These are phyloP conservation scores for Neurospora sp. DNA, from an alignment of 2,329 filamentous ascomycete species.

Conservation along the genomic window DNA sequence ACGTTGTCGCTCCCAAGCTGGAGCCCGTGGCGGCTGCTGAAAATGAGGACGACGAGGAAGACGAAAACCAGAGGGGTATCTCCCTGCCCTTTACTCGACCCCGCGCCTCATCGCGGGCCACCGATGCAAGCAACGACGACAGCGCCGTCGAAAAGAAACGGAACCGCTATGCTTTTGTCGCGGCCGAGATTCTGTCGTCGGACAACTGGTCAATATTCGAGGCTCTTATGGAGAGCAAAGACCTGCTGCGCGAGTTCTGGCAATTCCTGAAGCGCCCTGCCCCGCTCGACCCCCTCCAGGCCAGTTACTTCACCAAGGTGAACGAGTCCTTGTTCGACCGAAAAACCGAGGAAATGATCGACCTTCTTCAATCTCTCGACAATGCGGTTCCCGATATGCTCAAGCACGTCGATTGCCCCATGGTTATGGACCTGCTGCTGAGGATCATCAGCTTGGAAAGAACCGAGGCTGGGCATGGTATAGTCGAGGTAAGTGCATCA, in stretches of 20 bases:
- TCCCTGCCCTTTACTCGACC: slow-evolving; percentile 39
- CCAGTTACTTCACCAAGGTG: slow-evolving; percentile 97
- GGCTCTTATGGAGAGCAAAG: slow-evolving; percentile 75
- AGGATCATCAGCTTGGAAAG: slow-evolving; percentile 97
- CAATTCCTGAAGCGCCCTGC: slow-evolving; percentile 73
- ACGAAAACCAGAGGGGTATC: slow-evolving; percentile 37
- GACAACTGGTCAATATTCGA: slow-evolving; percentile 97
- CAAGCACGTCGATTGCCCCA: slow-evolving; percentile 89
- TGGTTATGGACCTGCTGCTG: slow-evolving; percentile 94
- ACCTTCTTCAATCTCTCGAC: slow-evolving; percentile 75
- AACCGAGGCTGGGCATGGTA: slow-evolving; percentile 79
- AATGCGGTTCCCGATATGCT: slow-evolving; percentile 76
- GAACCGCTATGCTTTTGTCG: slow-evolving; percentile 86
- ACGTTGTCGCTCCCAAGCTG: slow-evolving; percentile 74
- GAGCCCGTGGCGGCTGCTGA: slow-evolving; percentile 43
- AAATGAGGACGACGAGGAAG: slow-evolving; percentile 40
- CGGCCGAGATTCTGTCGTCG: slow-evolving; percentile 86
- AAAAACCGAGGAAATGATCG: slow-evolving; percentile 95
- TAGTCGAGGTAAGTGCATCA: slow-evolving; percentile 69
- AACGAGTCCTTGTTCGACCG: slow-evolving; percentile 97
- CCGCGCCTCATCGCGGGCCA: slow-evolving; percentile 42
- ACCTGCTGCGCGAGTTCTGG: slow-evolving; percentile 79
- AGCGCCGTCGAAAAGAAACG: slow-evolving; percentile 85
- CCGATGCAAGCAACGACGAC: slow-evolving; percentile 39
- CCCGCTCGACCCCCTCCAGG: slow-evolving; percentile 84